Evolutionary conservation across 495 filamentous ascomycete species (phyloP), one percentile per base, ranked within the genome.

Genomic region (Xanthoparmelia taractica): DNA sequence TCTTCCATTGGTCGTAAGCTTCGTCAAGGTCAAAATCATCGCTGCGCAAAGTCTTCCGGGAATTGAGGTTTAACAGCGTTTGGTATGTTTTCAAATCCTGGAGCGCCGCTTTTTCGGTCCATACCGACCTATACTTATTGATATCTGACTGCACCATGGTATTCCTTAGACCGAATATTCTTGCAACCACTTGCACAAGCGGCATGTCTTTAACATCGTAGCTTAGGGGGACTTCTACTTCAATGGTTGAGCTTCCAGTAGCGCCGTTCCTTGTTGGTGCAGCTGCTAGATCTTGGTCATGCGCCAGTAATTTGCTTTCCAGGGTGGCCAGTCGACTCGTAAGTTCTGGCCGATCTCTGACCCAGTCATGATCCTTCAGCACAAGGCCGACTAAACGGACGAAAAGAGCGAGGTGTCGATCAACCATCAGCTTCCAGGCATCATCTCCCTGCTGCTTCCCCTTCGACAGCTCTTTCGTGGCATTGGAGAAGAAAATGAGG

Each of bases 121-220:
- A 99, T 0, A 78, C 70, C 8, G 83, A 75, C 68, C 87, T 88
- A 72, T 96, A 81, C 23, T 82, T 82, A 74, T 95, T 87, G 67
- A 99, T 89, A 68, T 96, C 92, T 29, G 79, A 79, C 73, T 97
- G 95, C 29, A 89, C 87, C 57, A 91, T 85, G 5, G 83, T 80
- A 50, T 86, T 83, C 47, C 84, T 83, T 59, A 91, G 80, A 48
- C 86, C 87, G 72, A 97, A 99, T 60, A 96, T 88, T 61, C 80
- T 86, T 50, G 86, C 85, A 31, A 97, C 93, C 57, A 85, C 80
- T 71, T 92, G 87, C 34, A 96, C 95, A 73, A 97, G 82, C 27
- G 85, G 86, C 95, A 99, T 99, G 70, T 99, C 95, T 76, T 92
- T 96, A 58, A 97, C 86, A 73, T 96, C 87, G 70, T 96, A 91